Evolutionary conservation across 2,329 filamentous ascomycete genomes (phyloP), one percentile per base, ranked within the genome.

Genomic region (Penicillium sclerotigenum): DNA sequence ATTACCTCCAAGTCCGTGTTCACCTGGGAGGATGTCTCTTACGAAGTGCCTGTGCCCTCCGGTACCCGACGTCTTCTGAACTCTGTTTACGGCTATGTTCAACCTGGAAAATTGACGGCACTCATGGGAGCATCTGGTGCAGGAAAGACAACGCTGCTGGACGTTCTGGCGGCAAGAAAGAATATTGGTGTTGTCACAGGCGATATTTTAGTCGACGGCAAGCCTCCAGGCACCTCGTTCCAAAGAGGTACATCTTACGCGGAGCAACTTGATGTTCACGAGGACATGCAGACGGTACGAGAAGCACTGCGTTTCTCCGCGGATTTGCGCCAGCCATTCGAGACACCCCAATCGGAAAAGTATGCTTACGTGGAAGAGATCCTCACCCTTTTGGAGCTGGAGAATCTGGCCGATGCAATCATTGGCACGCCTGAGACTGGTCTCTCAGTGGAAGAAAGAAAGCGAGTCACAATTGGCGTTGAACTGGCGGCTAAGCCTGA

Each of bases 81-180:
- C 49, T 73, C 78, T 22, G 68, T 81, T 8, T 77, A 73, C 61
- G 79, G 79, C 0, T 81, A 76, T 53, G 78, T 82, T 22, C 74
- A 77, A 54, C 79, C 79, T 0, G 80, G 80, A 8, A 73, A 77
- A 46, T 59, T 81, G 24, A 80, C 78, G 6, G 79, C 79, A 7
- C 63, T 82, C 38, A 81, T 81, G 79, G 79, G 78, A 4, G 78
- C 78, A 14, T 82, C 80, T 3, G 83, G 83, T n/a, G 91, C 90
- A 5, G 91, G 91, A 47, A 96, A 96, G 76, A 94, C 90, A 0
- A 95, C 91, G 0, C 77, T 95, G 0, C 78, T 96, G 3, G 89
- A 96, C 65, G 89, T 93, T 1, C 77, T 95, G 11, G 85, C 86
- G 1, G 76, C 81, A 5, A 75, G 86, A 54, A 86, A 85, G 71